Percentiles rank a stretch among this genome's conserved stretches.
Conservation (phyloP, 208 protist species). For the Leishmania lainsoni region DNA sequence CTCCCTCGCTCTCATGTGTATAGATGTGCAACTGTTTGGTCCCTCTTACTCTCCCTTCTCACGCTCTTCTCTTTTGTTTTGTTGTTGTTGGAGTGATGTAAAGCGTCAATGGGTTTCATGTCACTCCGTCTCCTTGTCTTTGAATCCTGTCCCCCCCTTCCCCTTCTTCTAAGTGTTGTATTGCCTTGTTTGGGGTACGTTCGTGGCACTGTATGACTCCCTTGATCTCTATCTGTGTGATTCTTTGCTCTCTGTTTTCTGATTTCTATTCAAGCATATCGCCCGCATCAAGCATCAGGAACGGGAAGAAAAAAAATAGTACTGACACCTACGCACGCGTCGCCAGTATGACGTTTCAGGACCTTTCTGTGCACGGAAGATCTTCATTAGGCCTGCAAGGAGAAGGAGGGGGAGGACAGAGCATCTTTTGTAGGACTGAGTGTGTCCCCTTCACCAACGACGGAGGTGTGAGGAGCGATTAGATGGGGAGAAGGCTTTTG, state of each 20-base stretch:
- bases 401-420: neutral
- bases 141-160: too few species aligned
- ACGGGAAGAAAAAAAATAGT: neutral
- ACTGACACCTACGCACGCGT: neutral
- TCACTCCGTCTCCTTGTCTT: neutral
- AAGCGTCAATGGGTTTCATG: neutral
- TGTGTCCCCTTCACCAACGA: neutral
- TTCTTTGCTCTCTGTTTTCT: neutral
- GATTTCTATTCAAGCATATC: neutral
- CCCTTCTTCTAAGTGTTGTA: too few species aligned
- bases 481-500: neutral
- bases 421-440: neutral
- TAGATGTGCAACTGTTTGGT: neutral
- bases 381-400: neutral
- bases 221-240: neutral
- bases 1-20: neutral
- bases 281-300: neutral
- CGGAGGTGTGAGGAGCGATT: neutral
- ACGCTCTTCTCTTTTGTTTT: neutral
- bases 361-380: neutral
- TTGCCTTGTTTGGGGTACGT: too few species aligned
- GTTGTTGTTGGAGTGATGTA: neutral
- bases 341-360: neutral
- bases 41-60: slow-evolving; percentile 1
- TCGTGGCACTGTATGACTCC: too few species aligned